Conservation (phyloP, 257 asterid species). For the Capsicum chinense region DNA sequence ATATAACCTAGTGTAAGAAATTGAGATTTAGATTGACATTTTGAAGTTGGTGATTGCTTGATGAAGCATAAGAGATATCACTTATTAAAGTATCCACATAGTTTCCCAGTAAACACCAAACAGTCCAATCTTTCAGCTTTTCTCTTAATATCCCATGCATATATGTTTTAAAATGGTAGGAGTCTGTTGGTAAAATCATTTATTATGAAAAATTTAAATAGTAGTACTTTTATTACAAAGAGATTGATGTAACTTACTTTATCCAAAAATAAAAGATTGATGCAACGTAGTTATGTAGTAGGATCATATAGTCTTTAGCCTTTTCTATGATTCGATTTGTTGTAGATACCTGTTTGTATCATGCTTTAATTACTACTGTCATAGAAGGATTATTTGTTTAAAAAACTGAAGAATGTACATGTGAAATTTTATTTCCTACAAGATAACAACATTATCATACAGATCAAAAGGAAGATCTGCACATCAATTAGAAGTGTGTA, state of each 20-base stretch:
- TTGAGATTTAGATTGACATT: neutral
- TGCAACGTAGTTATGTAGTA: neutral
- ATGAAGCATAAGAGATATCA: neutral
- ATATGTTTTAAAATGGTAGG: neutral
- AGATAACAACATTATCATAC: neutral
- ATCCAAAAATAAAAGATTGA: neutral
- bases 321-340: conserved; percentile 17
- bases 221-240: neutral
- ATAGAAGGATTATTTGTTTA: neutral
- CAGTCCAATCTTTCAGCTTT: conserved; percentile 25
- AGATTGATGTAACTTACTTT: no score
- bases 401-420: neutral
- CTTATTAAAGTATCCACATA: neutral
- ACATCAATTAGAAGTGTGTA: no score
- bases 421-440: neutral
- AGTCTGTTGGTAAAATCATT: conserved; percentile 9
- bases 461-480: neutral
- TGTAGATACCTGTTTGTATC: neutral
- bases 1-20: neutral
- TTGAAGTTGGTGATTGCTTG: neutral
- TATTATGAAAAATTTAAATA: neutral
- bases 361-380: neutral
- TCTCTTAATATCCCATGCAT: neutral
- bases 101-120: neutral
- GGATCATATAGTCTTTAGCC: neutral